Evolutionary conservation across 495 filamentous ascomycete genomes (phyloP).

Genomic region (Penicillium robsamsonii): DNA sequence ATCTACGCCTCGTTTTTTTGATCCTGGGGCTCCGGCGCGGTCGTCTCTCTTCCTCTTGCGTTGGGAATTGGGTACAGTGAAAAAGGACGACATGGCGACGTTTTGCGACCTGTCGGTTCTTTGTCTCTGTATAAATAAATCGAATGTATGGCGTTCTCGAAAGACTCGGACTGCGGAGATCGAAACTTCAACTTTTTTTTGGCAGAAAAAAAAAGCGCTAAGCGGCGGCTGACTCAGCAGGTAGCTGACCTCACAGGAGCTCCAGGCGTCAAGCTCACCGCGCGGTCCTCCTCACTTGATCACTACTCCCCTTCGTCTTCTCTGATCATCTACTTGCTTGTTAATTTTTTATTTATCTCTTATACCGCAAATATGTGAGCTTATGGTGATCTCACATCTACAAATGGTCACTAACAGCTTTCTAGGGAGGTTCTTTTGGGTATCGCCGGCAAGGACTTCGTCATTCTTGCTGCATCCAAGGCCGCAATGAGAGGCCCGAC

Average conservation of each 20-base stretch:
- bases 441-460: slow-evolving; percentile 98
- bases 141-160: slow-evolving; percentile 9
- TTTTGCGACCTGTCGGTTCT: slow-evolving; percentile 10
- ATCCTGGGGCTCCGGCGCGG: slow-evolving; percentile 46
- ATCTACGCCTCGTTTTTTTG: slow-evolving; percentile 56
- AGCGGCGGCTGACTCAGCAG: slow-evolving; percentile 42
- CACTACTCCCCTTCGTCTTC: slow-evolving; percentile 18
- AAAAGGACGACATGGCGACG: slow-evolving; percentile 75
- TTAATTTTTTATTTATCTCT: slow-evolving; percentile 7
- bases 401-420: slow-evolving; percentile 22
- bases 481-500: slow-evolving; percentile 96
- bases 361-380: slow-evolving; percentile 37
- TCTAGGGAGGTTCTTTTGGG: slow-evolving; percentile 95
- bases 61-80: slow-evolving; percentile 71
- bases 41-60: slow-evolving; percentile 75
- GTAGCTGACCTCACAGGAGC: slow-evolving; percentile 39
- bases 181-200: slow-evolving; percentile 43
- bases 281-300: slow-evolving; percentile 32
- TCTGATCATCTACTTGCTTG: slow-evolving; percentile 15
- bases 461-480: slow-evolving; percentile 94
- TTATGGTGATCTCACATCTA: neutral
- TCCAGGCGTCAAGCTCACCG: slow-evolving; percentile 49
- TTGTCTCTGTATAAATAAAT: slow-evolving; percentile 7
- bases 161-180: slow-evolving; percentile 20
- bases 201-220: slow-evolving; percentile 34